Percentiles rank a stretch among this genome's conserved stretches.
Evolutionary conservation across 495 filamentous ascomycete genomes (phyloP).

Genomic region (Durotheca rogersii): DNA sequence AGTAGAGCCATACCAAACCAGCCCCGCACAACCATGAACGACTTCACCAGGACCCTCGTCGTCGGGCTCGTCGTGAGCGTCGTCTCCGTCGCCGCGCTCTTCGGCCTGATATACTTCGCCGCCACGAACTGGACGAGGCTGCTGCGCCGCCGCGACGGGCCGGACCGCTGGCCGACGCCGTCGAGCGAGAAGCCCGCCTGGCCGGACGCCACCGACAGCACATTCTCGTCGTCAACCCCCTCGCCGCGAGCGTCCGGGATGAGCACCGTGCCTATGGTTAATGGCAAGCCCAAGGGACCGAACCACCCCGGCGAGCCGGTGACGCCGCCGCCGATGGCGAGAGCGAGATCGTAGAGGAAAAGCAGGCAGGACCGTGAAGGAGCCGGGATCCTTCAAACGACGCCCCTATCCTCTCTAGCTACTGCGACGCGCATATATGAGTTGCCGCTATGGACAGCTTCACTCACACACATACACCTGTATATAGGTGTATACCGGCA

Average conservation of each 20-base stretch:
- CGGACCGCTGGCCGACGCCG: constrained; percentile 16
- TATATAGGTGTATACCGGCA: too few species aligned
- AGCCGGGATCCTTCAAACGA: too few species aligned
- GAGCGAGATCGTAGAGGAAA: too few species aligned
- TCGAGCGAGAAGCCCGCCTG: constrained; percentile 28
- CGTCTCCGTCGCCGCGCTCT: constrained; percentile 15
- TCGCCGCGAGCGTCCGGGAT: constrained; percentile 30
- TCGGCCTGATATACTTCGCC: constrained; percentile 20
- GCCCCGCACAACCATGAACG: constrained; percentile 13
- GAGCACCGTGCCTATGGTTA: constrained; percentile 14
- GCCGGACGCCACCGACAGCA: constrained; percentile 21
- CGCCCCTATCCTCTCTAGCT: too few species aligned
- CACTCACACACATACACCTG: too few species aligned
- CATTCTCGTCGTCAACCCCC: constrained; percentile 13
- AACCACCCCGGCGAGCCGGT: constrained; percentile 10
- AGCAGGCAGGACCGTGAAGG: too few species aligned
- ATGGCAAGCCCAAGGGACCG: too few species aligned
- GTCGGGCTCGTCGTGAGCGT: constrained; percentile 27
- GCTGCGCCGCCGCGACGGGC: constrained; percentile 20
- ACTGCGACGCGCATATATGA: too few species aligned
- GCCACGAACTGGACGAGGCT: constrained; percentile 34
- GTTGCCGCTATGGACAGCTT: too few species aligned
- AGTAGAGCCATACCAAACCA: too few species aligned
- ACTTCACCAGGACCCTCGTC: constrained; percentile 28
- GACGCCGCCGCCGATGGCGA: too few species aligned